Percentiles rank a stretch among this genome's conserved stretches.
Evolutionary conservation across 345 rosid genomes (phyloP).

Genomic region (Passiflora organensis): DNA sequence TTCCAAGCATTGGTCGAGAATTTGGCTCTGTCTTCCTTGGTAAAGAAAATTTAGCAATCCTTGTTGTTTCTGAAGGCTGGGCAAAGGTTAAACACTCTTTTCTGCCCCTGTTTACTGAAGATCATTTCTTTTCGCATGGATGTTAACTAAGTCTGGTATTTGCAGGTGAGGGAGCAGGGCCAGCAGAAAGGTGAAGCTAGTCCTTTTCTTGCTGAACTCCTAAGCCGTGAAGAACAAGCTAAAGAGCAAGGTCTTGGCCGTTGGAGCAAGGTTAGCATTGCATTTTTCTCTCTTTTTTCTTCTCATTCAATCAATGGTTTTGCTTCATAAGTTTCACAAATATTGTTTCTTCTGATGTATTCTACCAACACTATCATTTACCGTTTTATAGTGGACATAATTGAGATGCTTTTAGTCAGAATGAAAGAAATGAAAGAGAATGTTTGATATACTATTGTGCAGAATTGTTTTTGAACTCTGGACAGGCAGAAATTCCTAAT

Average conservation of each 20-base stretch:
- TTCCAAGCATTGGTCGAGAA: conserved; percentile 69
- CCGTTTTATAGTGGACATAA: no score
- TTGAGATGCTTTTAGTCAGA: no score
- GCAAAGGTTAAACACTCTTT: conserved; percentile 55
- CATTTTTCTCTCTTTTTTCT: conserved; percentile 3
- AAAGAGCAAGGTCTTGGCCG: conserved; percentile 73
- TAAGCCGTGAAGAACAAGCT: conserved; percentile 68
- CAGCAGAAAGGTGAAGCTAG: conserved; percentile 87
- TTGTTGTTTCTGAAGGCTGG: conserved; percentile 82
- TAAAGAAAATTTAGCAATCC: conserved; percentile 64
- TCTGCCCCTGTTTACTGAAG: background rate
- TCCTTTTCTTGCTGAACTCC: conserved; percentile 66
- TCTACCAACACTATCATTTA: no score
- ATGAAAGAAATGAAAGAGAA: no score
- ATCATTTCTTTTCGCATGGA: conserved; percentile 2
- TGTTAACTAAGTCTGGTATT: conserved; percentile 12
- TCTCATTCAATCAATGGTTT: background rate
- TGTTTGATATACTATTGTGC: no score
- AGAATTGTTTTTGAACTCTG: no score
- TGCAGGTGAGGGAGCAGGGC: conserved; percentile 80
- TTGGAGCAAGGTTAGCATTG: conserved; percentile 95
- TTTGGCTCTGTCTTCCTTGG: conserved; percentile 89
- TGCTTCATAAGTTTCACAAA: background rate
- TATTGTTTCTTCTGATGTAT: no score
- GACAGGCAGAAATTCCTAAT: no score